A percentile compares a stretch with the other conserved stretches of the same genome.
phyloP scores from a whole-genome alignment of 129 eudicot species.

The Smallanthus sonchifolius region DNA sequence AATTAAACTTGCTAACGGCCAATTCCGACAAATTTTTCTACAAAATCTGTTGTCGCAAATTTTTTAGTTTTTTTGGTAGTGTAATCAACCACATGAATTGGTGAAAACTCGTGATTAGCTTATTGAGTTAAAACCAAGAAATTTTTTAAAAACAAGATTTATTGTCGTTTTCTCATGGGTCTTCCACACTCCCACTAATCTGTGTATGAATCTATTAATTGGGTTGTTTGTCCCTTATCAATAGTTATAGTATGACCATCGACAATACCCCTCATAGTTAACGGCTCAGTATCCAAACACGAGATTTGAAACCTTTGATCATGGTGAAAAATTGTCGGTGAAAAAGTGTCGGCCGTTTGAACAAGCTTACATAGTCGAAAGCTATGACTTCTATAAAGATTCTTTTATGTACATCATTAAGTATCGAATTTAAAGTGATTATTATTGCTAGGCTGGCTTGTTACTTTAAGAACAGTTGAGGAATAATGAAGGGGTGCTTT shows the following conservation, averaged over 20 bases:
- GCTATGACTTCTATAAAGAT: slow-evolving; percentile 9
- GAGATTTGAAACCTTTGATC: not conserved
- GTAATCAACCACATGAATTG: no score
- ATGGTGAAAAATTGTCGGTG: not conserved
- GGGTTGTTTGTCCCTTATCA: no score
- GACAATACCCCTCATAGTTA: not conserved
- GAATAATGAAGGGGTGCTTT: slow-evolving; percentile 38
- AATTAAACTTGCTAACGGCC: no score
- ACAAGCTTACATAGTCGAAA: not conserved
- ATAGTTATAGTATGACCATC: not conserved
- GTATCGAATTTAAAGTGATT: slow-evolving; percentile 30
- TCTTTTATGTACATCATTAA: slow-evolving; percentile 22
- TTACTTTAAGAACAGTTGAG: slow-evolving; percentile 36
- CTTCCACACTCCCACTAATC: no score
- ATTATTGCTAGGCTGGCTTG: slow-evolving; percentile 28
- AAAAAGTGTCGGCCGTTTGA: not conserved
- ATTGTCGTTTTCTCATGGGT: no score
- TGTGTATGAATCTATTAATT: no score
- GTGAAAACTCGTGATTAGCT: no score
- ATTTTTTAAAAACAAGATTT: no score
- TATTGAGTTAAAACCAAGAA: no score
- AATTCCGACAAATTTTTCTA: no score
- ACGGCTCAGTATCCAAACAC: not conserved
- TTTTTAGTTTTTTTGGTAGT: no score
- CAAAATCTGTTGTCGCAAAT: no score